Percentiles rank a stretch among this genome's conserved stretches.
Conservation (phyloP, 768 basidiomycete species). For the Xerocomus spinulosus region DNA sequence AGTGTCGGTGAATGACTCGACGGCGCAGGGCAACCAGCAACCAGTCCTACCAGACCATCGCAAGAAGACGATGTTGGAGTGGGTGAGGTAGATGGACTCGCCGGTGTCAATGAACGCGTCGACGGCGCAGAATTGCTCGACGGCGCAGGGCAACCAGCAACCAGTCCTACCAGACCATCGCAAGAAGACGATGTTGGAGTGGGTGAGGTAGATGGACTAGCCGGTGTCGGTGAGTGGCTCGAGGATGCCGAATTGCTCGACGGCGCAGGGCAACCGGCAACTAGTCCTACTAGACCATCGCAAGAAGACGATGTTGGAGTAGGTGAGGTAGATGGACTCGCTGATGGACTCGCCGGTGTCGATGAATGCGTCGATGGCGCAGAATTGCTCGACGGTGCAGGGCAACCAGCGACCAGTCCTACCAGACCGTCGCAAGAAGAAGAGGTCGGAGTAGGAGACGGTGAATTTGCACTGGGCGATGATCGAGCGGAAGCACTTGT, state of each 20-base stretch:
- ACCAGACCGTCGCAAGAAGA: constrained; percentile 3
- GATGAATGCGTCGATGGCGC: neutral
- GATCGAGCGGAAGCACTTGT: neutral
- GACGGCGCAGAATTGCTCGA: neutral
- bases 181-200: neutral
- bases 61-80: no score
- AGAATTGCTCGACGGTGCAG: neutral
- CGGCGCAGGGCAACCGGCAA: constrained; percentile 5
- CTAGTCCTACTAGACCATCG: constrained; percentile 8
- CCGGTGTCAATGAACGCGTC: no score
- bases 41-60: no score
- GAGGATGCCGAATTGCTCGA: neutral
- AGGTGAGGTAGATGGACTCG: neutral
- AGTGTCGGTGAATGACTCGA: neutral
- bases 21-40: neutral
- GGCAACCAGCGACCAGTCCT: constrained; percentile 10
- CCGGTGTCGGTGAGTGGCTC: no score
- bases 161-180: constrained; percentile 9
- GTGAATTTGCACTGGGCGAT: neutral
- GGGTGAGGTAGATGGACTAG: neutral
- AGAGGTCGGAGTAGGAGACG: neutral
- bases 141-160: constrained; percentile 5
- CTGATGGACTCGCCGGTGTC: constrained; percentile 1
- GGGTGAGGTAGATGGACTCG: neutral
- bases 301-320: neutral